Evolutionary conservation across 495 filamentous ascomycete genomes (phyloP).

Genomic region (Aspergillus olivimuriae): DNA sequence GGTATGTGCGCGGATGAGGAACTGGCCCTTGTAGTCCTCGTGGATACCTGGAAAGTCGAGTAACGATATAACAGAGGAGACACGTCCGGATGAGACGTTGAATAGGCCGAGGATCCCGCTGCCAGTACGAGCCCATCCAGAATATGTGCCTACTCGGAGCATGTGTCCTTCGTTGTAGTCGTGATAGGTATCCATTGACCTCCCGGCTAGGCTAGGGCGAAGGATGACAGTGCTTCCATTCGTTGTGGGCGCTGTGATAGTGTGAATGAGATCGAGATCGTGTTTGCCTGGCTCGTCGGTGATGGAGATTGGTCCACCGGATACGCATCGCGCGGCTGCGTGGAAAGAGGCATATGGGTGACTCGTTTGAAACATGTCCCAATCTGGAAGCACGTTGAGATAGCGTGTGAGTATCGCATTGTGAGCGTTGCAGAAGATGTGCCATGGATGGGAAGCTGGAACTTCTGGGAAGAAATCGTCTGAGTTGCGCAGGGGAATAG

Average conservation of each 20-base stretch:
- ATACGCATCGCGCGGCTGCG: conserved; percentile 81
- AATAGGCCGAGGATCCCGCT: conserved; percentile 78
- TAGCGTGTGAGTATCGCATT: conserved; percentile 76
- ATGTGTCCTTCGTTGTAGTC: conserved; percentile 64
- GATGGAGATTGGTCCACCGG: conserved; percentile 87
- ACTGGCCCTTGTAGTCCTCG: conserved; percentile 33
- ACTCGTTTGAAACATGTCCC: conserved; percentile 98
- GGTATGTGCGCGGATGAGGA: conserved; percentile 65
- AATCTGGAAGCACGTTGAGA: conserved; percentile 76
- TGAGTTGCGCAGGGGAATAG: conserved; percentile 72
- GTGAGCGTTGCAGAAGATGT: conserved; percentile 89
- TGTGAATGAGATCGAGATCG: conserved; percentile 60
- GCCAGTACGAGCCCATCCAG: conserved; percentile 55
- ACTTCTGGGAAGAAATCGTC: conserved; percentile 91
- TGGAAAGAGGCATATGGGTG: conserved; percentile 77
- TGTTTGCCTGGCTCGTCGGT: conserved; percentile 84
- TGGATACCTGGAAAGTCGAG: conserved; percentile 65
- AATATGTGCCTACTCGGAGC: conserved; percentile 73
- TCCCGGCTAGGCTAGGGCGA: conserved; percentile 64
- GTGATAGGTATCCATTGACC: conserved; percentile 64
- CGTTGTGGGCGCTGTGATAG: conserved; percentile 68
- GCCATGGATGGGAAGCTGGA: conserved; percentile 77
- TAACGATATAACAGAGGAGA: conserved; percentile 63
- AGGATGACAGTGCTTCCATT: conserved; percentile 68
- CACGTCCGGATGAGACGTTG: conserved; percentile 55